Evolutionary conservation across 345 rosid genomes (phyloP).

Genomic region (Physaria fendleri): DNA sequence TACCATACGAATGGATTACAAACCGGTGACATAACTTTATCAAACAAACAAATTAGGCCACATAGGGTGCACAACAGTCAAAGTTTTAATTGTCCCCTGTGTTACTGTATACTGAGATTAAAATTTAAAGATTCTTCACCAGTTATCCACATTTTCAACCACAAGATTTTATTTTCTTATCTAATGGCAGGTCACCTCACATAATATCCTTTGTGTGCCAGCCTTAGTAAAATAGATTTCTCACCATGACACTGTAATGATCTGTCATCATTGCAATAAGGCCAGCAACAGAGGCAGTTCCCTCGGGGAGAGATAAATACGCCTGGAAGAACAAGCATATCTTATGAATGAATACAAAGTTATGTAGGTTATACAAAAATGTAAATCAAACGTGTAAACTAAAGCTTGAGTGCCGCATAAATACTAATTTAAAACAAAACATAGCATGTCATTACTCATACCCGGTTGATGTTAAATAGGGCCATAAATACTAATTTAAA

Average conservation of each 20-base stretch:
- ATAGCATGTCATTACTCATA: slow-evolving; percentile 10
- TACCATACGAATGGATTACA: slow-evolving; percentile 18
- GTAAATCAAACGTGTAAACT: too few relatives aligned
- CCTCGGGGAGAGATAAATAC: slow-evolving; percentile 91
- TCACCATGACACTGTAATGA: slow-evolving; percentile 84
- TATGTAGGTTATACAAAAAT: not conserved
- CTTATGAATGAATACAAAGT: not conserved
- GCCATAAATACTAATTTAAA: slow-evolving; percentile 33
- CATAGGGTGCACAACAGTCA: slow-evolving; percentile 4
- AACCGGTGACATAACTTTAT: slow-evolving; percentile 5
- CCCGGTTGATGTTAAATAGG: slow-evolving; percentile 81
- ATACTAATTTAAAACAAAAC: not conserved
- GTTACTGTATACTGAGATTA: not conserved
- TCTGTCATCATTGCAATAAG: slow-evolving; percentile 98
- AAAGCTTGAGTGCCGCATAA: not conserved
- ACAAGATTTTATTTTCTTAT: not conserved
- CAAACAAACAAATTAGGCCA: slow-evolving; percentile 8
- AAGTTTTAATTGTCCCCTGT: not conserved
- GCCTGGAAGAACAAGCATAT: slow-evolving; percentile 49
- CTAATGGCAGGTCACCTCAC: not conserved
- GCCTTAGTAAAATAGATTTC: slow-evolving; percentile 11
- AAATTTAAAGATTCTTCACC: not conserved
- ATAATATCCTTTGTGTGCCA: not conserved
- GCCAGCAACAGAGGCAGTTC: slow-evolving; percentile 90
- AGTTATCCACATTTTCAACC: slow-evolving; percentile 8